phyloP scores from a whole-genome alignment of 495 filamentous ascomycete genomes.

The Aspergillus hancockii region DNA sequence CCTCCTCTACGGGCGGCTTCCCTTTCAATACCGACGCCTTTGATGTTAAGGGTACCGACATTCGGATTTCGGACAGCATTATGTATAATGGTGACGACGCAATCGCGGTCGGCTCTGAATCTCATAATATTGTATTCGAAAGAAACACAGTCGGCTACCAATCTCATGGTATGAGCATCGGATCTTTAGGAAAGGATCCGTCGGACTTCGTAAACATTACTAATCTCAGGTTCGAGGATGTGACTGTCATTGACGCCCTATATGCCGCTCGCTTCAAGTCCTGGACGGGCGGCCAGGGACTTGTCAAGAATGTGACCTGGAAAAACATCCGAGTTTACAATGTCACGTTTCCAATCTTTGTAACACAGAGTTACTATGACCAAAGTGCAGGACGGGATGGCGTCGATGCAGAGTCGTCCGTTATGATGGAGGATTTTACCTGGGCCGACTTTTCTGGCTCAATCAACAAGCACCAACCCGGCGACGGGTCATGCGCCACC shows the following conservation, averaged over 20 bases:
- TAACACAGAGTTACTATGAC: slow-evolving; percentile 43
- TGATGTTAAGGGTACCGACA: slow-evolving; percentile 38
- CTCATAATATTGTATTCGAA: slow-evolving; percentile 38
- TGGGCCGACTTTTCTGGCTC: slow-evolving; percentile 43
- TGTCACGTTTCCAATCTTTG: slow-evolving; percentile 48
- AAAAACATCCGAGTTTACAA: slow-evolving; percentile 43
- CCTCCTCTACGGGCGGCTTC: slow-evolving; percentile 39
- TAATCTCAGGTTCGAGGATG: slow-evolving; percentile 40
- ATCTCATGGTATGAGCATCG: slow-evolving; percentile 46
- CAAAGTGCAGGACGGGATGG: slow-evolving; percentile 30
- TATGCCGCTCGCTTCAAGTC: slow-evolving; percentile 47
- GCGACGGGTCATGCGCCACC: slow-evolving; percentile 41
- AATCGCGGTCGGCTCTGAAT: slow-evolving; percentile 38
- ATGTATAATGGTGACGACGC: slow-evolving; percentile 49
- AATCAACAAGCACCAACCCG: slow-evolving; percentile 39
- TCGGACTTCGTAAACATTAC: slow-evolving; percentile 34
- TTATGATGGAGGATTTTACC: slow-evolving; percentile 41
- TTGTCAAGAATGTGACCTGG: slow-evolving; percentile 45
- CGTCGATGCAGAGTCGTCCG: slow-evolving; percentile 30
- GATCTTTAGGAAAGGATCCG: slow-evolving; percentile 38
- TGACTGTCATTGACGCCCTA: slow-evolving; percentile 39
- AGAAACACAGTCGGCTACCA: slow-evolving; percentile 41
- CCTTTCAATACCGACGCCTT: slow-evolving; percentile 50
- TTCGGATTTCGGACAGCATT: slow-evolving; percentile 36
- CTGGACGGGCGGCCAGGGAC: slow-evolving; percentile 41